Conservation (phyloP, 176 grass and related monocot species). For the Lolium rigidum region DNA sequence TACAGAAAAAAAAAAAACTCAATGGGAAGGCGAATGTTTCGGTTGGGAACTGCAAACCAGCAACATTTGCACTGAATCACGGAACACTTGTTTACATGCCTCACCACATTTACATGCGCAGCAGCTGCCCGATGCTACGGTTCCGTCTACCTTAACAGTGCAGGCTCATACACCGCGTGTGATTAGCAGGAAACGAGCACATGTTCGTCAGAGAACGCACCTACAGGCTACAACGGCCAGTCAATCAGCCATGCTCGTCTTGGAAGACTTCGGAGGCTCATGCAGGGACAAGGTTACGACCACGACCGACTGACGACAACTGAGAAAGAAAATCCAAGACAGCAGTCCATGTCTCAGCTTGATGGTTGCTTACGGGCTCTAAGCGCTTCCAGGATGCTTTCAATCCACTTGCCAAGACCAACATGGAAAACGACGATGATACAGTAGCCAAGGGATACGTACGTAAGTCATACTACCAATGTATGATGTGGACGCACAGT, state of each 20-base stretch:
- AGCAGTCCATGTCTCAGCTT: slow-evolving; percentile 42
- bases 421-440: not conserved
- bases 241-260: not conserved
- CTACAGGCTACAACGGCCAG: not conserved
- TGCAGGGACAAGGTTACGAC: slow-evolving; percentile 1
- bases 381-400: slow-evolving; percentile 80
- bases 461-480: not conserved
- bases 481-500: not conserved
- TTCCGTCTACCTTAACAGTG: not conserved
- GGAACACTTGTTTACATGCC: not conserved
- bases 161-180: not conserved
- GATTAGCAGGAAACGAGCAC: not conserved
- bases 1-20: no score
- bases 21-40: no score
- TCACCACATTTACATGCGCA: not conserved
- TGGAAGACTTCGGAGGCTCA: slow-evolving; percentile 20
- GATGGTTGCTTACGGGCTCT: slow-evolving; percentile 54
- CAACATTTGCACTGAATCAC: not conserved
- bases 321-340: not conserved
- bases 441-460: slow-evolving; percentile 26
- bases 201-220: not conserved
- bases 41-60: not conserved
- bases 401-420: slow-evolving; percentile 70
- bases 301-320: not conserved
- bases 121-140: not conserved